Evolutionary conservation across 1,139 yeast genomes (phyloP).

Genomic region (Magnusiomyces tetraspermus): DNA sequence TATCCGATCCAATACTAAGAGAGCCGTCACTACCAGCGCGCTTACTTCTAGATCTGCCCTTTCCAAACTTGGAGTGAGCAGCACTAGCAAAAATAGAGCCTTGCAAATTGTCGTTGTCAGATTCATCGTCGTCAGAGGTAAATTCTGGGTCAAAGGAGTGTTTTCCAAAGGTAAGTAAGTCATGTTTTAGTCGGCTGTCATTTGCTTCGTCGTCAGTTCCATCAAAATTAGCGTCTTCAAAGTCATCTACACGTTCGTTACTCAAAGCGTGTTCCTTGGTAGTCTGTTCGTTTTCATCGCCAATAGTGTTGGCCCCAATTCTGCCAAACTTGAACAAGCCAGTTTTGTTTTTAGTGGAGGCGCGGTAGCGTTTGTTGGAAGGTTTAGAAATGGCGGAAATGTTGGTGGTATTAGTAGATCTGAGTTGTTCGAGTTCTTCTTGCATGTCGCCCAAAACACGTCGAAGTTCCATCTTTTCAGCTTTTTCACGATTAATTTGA

Average conservation of each 20-base stretch:
- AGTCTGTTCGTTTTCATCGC: too few relatives aligned
- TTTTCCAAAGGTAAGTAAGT: too few relatives aligned
- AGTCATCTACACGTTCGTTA: too few relatives aligned
- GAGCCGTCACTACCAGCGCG: not conserved
- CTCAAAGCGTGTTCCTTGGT: too few relatives aligned
- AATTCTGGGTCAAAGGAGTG: not conserved
- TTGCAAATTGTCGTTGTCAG: not conserved
- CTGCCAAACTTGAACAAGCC: not conserved
- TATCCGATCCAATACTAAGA: not conserved
- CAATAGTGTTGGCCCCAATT: not conserved
- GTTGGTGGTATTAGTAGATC: not conserved
- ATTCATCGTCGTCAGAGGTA: not conserved
- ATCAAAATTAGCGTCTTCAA: too few relatives aligned
- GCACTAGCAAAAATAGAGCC: not conserved
- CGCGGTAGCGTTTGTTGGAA: not conserved
- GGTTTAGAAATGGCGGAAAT: not conserved
- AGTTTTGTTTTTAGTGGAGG: not conserved
- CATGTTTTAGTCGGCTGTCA: too few relatives aligned
- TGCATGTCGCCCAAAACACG: constrained; percentile 23
- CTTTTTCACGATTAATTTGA: constrained; percentile 28
- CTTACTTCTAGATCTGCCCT: not conserved
- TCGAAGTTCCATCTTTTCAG: constrained; percentile 30
- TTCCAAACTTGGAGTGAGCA: not conserved
- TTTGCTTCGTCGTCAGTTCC: too few relatives aligned
- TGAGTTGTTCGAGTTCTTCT: constrained; percentile 18